A percentile compares a stretch with the other conserved stretches of the same genome.
Conservation (phyloP, 2,329 filamentous ascomycete genomes). For the Ophiostoma ips region DNA sequence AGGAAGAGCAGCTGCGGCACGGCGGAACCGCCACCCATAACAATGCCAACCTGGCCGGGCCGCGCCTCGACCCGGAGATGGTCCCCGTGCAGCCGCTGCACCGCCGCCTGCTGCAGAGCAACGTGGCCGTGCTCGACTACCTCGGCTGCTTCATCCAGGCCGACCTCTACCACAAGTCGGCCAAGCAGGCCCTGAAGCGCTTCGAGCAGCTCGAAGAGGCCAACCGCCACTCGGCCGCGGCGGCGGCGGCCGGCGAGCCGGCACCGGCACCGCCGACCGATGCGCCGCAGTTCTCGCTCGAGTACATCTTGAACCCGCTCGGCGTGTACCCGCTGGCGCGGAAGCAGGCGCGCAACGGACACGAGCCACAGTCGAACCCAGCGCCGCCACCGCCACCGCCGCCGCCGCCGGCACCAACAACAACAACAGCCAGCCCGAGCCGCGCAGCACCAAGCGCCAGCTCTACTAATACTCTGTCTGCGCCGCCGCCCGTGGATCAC, state of each 20-base stretch:
- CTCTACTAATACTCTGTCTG: too few species aligned
- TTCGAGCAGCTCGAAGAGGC: conserved; percentile 6
- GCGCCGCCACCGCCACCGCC: background rate
- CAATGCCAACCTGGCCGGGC: background rate
- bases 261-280: background rate
- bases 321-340: conserved; percentile 11
- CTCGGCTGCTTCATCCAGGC: conserved; percentile 7
- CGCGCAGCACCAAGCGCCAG: too few species aligned
- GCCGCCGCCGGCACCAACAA: background rate
- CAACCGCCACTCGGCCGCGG: background rate
- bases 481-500: background rate
- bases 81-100: background rate
- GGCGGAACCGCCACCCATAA: too few species aligned
- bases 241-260: background rate
- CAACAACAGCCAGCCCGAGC: too few species aligned
- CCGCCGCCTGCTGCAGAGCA: conserved; percentile 5
- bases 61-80: background rate
- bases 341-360: conserved; percentile 6
- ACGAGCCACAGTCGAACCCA: conserved; percentile 6
- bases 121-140: conserved; percentile 5
- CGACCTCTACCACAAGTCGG: conserved; percentile 9
- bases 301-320: conserved; percentile 11
- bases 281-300: conserved; percentile 7
- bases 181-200: conserved; percentile 2
- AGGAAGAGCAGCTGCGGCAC: background rate